Percentiles rank a stretch among this genome's conserved stretches.
Conservation (phyloP, 2,329 filamentous ascomycete genomes). For the Cryphonectria nitschkei region DNA sequence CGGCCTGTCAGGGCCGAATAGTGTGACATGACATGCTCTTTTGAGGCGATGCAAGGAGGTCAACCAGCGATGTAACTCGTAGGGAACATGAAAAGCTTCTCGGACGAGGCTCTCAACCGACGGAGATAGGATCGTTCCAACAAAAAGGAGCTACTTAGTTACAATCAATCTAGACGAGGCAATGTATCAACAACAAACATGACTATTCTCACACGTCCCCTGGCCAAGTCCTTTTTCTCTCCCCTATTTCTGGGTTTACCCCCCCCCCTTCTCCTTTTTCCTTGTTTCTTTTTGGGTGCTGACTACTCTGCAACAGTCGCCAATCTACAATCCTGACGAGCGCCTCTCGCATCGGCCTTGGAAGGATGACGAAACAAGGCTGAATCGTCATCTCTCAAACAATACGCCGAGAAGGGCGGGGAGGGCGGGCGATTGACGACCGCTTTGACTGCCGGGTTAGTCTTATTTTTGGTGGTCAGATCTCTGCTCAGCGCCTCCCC, state of each 20-base stretch:
- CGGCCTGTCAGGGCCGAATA: neutral
- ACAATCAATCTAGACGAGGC: neutral
- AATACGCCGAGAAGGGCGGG: neutral
- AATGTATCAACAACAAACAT: neutral
- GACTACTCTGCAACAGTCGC: neutral
- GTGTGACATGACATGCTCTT: neutral
- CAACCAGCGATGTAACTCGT: neutral
- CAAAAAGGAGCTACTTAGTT: neutral
- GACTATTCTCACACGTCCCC: neutral
- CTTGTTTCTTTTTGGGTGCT: neutral
- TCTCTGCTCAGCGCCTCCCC: neutral
- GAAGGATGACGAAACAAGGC: neutral
- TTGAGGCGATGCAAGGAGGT: neutral
- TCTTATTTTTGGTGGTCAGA: neutral
- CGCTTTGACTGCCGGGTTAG: neutral
- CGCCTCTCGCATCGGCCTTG: neutral
- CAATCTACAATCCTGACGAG: neutral
- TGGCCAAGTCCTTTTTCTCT: no score
- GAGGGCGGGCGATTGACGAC: neutral
- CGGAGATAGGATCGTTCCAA: neutral
- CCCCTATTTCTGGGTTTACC: no score
- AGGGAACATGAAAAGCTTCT: neutral
- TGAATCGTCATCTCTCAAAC: constrained; percentile 5
- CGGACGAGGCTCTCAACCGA: neutral
- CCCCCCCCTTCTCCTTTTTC: no score